phyloP scores from a whole-genome alignment of 148 eudicot species.

The Cornus controversa region DNA sequence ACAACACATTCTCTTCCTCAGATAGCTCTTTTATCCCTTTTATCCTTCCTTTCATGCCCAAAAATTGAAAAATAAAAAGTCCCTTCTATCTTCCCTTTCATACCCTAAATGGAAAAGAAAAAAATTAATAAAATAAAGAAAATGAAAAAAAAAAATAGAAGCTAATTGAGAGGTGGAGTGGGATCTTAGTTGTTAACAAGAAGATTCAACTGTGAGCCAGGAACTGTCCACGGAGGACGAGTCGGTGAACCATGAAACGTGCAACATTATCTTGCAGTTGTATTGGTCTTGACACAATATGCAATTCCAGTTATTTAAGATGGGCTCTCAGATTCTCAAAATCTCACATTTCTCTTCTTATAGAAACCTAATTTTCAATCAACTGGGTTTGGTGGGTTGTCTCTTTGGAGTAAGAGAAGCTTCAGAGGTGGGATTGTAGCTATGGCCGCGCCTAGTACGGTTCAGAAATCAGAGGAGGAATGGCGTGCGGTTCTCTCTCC shows the following conservation, averaged over 20 bases:
- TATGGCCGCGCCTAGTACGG: slow-evolving; percentile 42
- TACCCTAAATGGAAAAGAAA: too few species aligned
- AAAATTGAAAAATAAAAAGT: too few species aligned
- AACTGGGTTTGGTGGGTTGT: slow-evolving; percentile 33
- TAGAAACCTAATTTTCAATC: slow-evolving; percentile 25
- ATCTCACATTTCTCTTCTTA: slow-evolving; percentile 39
- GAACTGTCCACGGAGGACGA: not conserved
- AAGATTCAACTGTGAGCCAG: too few species aligned
- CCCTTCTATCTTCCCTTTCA: too few species aligned
- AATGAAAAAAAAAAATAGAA: too few species aligned
- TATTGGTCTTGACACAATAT: not conserved
- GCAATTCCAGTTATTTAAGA: slow-evolving; percentile 7
- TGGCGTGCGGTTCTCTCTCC: slow-evolving; percentile 89
- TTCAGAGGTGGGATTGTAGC: slow-evolving; percentile 35
- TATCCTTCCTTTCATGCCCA: too few species aligned
- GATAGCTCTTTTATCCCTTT: too few species aligned
- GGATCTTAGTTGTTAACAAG: too few species aligned
- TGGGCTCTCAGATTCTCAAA: slow-evolving; percentile 54
- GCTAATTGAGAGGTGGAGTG: too few species aligned
- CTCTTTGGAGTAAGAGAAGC: not conserved
- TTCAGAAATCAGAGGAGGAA: slow-evolving; percentile 77
- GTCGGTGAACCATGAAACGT: too few species aligned
- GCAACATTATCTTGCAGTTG: not conserved
- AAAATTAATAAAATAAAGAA: too few species aligned
- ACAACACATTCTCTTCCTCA: too few species aligned